Percentiles rank a stretch among this genome's conserved stretches.
Evolutionary conservation across 495 filamentous ascomycete species (phyloP).

Genomic region (Bacidia rubella): DNA sequence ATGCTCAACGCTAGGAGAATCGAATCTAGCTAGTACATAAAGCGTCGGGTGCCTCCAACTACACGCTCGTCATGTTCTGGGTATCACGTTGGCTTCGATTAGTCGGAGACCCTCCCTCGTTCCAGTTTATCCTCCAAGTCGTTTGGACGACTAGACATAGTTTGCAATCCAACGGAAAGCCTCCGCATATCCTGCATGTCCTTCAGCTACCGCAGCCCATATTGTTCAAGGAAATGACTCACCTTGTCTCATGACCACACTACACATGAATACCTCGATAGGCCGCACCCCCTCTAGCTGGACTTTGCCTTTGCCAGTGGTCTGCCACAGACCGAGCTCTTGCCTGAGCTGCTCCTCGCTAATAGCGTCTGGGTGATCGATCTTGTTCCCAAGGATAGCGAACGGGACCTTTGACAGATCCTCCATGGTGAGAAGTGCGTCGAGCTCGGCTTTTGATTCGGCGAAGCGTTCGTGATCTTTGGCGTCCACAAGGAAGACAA

Average conservation of each 20-base stretch:
- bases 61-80: slow-evolving; percentile 72
- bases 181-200: slow-evolving; percentile 34
- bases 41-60: slow-evolving; percentile 72
- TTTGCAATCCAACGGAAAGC: slow-evolving; percentile 43
- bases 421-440: slow-evolving; percentile 88
- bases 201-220: not conserved
- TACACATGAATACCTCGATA: slow-evolving; percentile 98
- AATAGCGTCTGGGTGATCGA: slow-evolving; percentile 90
- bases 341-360: slow-evolving; percentile 88
- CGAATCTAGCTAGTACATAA: not conserved
- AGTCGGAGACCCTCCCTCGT: not conserved
- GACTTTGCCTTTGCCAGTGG: slow-evolving; percentile 95
- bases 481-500: slow-evolving; percentile 95
- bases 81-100: slow-evolving; percentile 35
- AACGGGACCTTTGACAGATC: slow-evolving; percentile 88
- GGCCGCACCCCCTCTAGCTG: slow-evolving; percentile 87
- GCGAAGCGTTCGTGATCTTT: slow-evolving; percentile 88
- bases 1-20: not conserved
- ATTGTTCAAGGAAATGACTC: slow-evolving; percentile 19
- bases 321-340: slow-evolving; percentile 85
- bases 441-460: slow-evolving; percentile 92
- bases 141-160: slow-evolving; percentile 30
- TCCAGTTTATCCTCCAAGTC: not conserved
- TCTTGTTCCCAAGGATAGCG: slow-evolving; percentile 94
- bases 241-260: slow-evolving; percentile 95